Evolutionary conservation across 441 rosid species (phyloP), one percentile per base, ranked within the genome.

Genomic region (Populus hybrid): DNA sequence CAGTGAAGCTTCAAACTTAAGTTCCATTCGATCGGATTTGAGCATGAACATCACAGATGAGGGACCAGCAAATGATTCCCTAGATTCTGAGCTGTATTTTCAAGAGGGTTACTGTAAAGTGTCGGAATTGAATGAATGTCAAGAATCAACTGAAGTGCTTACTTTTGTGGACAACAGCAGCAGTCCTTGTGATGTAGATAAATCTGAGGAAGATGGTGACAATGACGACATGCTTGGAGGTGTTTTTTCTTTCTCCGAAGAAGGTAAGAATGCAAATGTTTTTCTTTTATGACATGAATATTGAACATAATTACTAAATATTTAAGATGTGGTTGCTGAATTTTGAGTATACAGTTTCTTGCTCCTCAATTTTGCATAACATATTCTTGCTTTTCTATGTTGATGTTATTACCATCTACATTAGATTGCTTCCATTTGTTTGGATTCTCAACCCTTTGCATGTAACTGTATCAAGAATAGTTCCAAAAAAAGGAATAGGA

Each of bases 211-310:
- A 72, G 92, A 85, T 70, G 88, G 83, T 57, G 94, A 90, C 35
- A 86, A 82, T 24, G 96, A 92, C 73, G 95, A 89, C 76, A 88
- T 94, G 89, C 88, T 94, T 23, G 99, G 98, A 78, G 97, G 94
- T 82, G 87, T 92, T 84, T 94, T 95, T 79, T 86, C 91, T 77
- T 95, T 95, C 89, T 95, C 92, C 1, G 97, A 94, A 86, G 94
- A 92, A 82, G 97, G 99, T 95, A 86, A 35, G 67, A 24, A 30
- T 7, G 10, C n/a, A 10, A 35, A 53, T 1, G 0, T 38, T 36
- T 75, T 21, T 57, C 6, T 61, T 5, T 50, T 16, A 34, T 68
- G 32, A 30, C 50, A 61, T 38, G 28, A 50, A 26, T 11, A 42
- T 9, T 24, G 16, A 30, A 53, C 23, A 6, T 11, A 36, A 40